A percentile compares a stretch with the other conserved stretches of the same genome.
These are phyloP conservation scores for Trichosporon faecale DNA, from an alignment of 1,284 basidiomycete species.

Conservation along the genomic window DNA sequence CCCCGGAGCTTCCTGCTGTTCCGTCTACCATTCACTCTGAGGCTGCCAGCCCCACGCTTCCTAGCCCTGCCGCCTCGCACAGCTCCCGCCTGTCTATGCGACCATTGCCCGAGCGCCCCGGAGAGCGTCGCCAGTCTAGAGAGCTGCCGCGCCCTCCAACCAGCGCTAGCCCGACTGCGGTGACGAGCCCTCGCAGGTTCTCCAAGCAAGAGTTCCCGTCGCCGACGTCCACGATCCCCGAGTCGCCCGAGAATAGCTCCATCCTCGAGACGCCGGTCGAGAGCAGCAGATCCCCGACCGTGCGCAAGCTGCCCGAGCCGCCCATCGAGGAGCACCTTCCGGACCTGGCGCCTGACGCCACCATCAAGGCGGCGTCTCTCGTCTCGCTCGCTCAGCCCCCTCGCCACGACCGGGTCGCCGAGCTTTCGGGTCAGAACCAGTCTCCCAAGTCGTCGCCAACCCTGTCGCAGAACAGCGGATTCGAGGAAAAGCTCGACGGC, in stretches of 20 bases:
- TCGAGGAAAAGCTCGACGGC: not conserved
- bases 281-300: not conserved
- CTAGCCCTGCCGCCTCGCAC: not conserved
- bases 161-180: not conserved
- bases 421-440: not conserved
- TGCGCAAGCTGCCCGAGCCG: not conserved
- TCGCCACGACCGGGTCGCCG: constrained; percentile 16
- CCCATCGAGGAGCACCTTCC: not conserved
- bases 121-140: not conserved
- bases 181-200: not conserved
- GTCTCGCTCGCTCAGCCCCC: constrained; percentile 3
- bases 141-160: not conserved
- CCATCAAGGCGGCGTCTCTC: not conserved
- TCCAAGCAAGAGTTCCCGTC: constrained; percentile 5
- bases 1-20: not conserved
- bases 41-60: not conserved
- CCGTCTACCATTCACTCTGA: not conserved
- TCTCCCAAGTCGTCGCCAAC: not conserved
- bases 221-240: not conserved
- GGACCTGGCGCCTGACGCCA: not conserved
- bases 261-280: not conserved
- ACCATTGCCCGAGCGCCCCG: not conserved
- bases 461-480: not conserved
- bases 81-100: not conserved
- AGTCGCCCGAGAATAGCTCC: not conserved